Conservation (phyloP, 2,329 filamentous ascomycete species). For the Drechslerella coelobrocha region DNA sequence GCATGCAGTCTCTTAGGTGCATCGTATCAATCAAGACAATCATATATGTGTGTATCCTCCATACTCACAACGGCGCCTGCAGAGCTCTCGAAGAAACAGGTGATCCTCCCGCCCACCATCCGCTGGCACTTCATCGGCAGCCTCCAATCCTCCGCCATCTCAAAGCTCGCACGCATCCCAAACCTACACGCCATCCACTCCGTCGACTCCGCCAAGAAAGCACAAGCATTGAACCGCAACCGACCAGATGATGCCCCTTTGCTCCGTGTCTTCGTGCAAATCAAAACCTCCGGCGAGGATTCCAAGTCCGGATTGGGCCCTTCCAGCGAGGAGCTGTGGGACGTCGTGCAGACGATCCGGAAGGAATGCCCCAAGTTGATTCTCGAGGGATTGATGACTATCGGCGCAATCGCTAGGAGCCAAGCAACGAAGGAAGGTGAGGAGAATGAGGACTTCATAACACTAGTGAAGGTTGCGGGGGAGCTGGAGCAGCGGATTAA, state of each 20-base stretch:
- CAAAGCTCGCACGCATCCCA: slow-evolving; percentile 79
- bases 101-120: slow-evolving; percentile 75
- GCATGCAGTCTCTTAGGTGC: not conserved
- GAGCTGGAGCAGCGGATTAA: slow-evolving; percentile 49
- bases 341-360: slow-evolving; percentile 61
- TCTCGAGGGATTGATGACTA: slow-evolving; percentile 62
- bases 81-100: slow-evolving; percentile 85
- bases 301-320: slow-evolving; percentile 32
- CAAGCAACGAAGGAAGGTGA: slow-evolving; percentile 49
- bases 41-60: not conserved
- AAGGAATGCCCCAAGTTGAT: slow-evolving; percentile 74
- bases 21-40: not conserved
- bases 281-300: slow-evolving; percentile 77
- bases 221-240: slow-evolving; percentile 77
- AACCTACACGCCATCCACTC: slow-evolving; percentile 93
- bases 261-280: slow-evolving; percentile 83
- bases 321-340: slow-evolving; percentile 31
- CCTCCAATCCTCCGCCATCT: slow-evolving; percentile 92
- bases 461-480: slow-evolving; percentile 32
- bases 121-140: slow-evolving; percentile 97
- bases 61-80: not conserved
- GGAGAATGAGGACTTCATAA: slow-evolving; percentile 46
- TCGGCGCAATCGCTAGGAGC: slow-evolving; percentile 40
- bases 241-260: slow-evolving; percentile 63
- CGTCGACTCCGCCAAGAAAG: slow-evolving; percentile 88